Evolutionary conservation across 768 basidiomycete species (phyloP).

Genomic region (Kondoa subrosea): DNA sequence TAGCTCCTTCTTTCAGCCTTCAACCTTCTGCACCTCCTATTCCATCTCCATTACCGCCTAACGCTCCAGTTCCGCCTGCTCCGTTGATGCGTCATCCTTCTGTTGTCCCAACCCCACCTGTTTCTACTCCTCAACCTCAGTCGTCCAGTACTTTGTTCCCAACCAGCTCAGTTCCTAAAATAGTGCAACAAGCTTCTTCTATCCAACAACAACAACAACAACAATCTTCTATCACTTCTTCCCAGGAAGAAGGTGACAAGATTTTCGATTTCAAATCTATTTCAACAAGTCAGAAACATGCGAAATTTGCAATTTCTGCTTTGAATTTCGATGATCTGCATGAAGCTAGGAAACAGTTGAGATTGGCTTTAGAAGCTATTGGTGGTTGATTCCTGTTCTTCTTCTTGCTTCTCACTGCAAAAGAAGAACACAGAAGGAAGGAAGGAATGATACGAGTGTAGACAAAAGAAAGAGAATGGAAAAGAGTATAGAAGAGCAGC

Average conservation of each 20-base stretch:
- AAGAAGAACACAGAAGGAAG: too few relatives aligned
- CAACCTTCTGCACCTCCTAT: slow-evolving; percentile 7
- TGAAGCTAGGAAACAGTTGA: slow-evolving; percentile 67
- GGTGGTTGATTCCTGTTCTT: slow-evolving; percentile 21
- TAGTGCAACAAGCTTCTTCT: slow-evolving; percentile 21
- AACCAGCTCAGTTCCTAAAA: slow-evolving; percentile 36
- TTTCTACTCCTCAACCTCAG: slow-evolving; percentile 10
- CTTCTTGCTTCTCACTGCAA: too few relatives aligned
- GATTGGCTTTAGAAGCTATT: slow-evolving; percentile 45
- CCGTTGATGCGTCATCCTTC: slow-evolving; percentile 16
- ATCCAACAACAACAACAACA: slow-evolving; percentile 11
- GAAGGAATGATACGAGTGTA: too few relatives aligned
- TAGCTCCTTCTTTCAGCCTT: slow-evolving; percentile 9
- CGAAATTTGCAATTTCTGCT: slow-evolving; percentile 81
- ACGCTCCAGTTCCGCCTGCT: slow-evolving; percentile 19
- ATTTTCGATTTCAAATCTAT: slow-evolving; percentile 39
- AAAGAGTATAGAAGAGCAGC: too few relatives aligned
- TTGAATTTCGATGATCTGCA: slow-evolving; percentile 74
- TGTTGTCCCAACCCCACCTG: slow-evolving; percentile 11
- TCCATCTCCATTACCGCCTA: neutral
- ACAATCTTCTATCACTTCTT: neutral
- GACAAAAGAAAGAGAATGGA: too few relatives aligned
- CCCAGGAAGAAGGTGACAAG: neutral
- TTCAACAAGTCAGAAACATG: slow-evolving; percentile 71
- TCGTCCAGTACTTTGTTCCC: slow-evolving; percentile 6